These are phyloP conservation scores for Gossypium schwendimanii DNA, from an alignment of 441 rosid species.

Conservation along the genomic window DNA sequence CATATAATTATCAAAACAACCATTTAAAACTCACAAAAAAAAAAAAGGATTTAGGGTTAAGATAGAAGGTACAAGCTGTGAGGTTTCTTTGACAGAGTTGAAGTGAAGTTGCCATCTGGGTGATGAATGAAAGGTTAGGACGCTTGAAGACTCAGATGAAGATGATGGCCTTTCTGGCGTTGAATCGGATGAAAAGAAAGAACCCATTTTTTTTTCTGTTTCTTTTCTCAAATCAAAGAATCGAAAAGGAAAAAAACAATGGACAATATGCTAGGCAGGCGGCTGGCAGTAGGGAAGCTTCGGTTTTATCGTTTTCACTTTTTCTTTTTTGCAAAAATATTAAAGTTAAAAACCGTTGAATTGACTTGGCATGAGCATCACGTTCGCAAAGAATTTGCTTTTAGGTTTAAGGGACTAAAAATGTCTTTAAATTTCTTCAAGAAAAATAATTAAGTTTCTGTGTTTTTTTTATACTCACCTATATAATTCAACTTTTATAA, in stretches of 20 bases:
- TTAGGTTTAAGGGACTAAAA: too few species aligned
- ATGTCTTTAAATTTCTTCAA: too few species aligned
- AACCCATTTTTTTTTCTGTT: slow-evolving; percentile 6
- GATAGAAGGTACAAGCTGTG: slow-evolving; percentile 44
- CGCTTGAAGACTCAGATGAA: slow-evolving; percentile 24
- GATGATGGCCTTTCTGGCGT: slow-evolving; percentile 11
- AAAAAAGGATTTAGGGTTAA: not conserved
- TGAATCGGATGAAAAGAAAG: not conserved
- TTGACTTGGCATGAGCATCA: too few species aligned
- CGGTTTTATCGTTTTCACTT: not conserved
- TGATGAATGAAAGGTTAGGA: slow-evolving; percentile 50
- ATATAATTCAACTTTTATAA: too few species aligned
- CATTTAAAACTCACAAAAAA: not conserved
- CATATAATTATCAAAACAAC: not conserved
- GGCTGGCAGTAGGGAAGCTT: not conserved
- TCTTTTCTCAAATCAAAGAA: not conserved
- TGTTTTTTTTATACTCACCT: too few species aligned
- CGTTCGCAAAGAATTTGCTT: too few species aligned
- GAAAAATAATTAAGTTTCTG: too few species aligned
- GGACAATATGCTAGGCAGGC: not conserved
- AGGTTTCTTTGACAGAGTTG: slow-evolving; percentile 46
- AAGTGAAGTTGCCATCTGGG: slow-evolving; percentile 72
- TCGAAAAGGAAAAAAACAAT: not conserved
- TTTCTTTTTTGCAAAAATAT: too few species aligned
- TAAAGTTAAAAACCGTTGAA: too few species aligned